Percentiles rank a stretch among this genome's conserved stretches.
Conservation (phyloP, 768 basidiomycete genomes). For the Hericium erinaceus region DNA sequence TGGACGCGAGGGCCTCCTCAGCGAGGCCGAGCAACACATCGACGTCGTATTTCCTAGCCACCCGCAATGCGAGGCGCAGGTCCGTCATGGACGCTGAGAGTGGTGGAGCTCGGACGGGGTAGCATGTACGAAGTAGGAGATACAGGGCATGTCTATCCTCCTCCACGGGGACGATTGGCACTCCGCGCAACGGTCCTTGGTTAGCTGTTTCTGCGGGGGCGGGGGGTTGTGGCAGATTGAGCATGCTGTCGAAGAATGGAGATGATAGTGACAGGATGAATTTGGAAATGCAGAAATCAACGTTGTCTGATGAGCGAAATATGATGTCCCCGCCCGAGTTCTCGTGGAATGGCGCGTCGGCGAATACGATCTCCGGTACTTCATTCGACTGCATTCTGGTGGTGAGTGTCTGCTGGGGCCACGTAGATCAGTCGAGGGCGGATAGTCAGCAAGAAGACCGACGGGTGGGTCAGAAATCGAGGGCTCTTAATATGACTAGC, state of each 20-base stretch:
- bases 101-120: background rate
- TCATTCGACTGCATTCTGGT: no score
- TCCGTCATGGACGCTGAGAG: background rate
- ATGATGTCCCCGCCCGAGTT: background rate
- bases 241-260: background rate
- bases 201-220: no score
- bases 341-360: background rate
- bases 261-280: background rate
- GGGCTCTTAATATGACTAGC: no score
- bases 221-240: background rate
- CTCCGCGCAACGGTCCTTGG: no score
- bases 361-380: background rate
- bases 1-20: background rate
- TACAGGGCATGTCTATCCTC: background rate
- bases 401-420: no score
- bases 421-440: no score
- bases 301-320: background rate
- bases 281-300: background rate
- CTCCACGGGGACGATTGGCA: background rate
- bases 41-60: background rate
- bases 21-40: background rate
- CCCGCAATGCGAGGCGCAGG: background rate
- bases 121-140: background rate
- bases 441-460: no score
- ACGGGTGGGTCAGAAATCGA: no score